These are phyloP conservation scores for Lanmaoa pseudosensibilis DNA, from an alignment of 768 basidiomycete species.

Conservation along the genomic window DNA sequence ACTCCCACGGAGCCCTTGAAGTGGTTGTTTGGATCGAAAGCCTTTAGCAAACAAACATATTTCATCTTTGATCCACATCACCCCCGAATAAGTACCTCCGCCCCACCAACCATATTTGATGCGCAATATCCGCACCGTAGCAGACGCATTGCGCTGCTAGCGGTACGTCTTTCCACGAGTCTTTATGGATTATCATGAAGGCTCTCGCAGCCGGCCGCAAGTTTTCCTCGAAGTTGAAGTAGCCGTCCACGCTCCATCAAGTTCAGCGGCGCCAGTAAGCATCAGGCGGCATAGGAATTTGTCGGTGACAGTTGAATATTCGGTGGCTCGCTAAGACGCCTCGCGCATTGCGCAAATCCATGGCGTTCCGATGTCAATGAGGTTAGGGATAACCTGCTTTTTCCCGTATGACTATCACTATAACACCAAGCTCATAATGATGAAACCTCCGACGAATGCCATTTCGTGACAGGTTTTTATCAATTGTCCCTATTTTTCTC, in stretches of 20 bases:
- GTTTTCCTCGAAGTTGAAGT: slow-evolving; percentile 22
- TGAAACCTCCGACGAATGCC: not conserved
- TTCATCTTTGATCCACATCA: slow-evolving; percentile 17
- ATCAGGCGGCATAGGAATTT: not conserved
- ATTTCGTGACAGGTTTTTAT: slow-evolving; percentile 8
- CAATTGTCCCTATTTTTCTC: slow-evolving; percentile 11
- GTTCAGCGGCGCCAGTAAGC: slow-evolving; percentile 2
- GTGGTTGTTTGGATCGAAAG: slow-evolving; percentile 31
- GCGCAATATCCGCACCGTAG: slow-evolving; percentile 31
- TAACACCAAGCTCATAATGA: slow-evolving; percentile 3
- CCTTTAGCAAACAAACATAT: slow-evolving; percentile 28
- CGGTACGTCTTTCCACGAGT: slow-evolving; percentile 18
- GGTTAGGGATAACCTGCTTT: slow-evolving; percentile 1
- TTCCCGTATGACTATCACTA: not conserved
- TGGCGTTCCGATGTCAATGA: slow-evolving; percentile 8
- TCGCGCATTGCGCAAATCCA: not conserved
- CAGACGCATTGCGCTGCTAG: slow-evolving; percentile 12
- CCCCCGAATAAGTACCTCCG: slow-evolving; percentile 17
- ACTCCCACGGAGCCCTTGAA: not conserved
- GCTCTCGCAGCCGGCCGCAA: slow-evolving; percentile 25
- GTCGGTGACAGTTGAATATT: not conserved
- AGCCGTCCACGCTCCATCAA: slow-evolving; percentile 7
- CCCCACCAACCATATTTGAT: slow-evolving; percentile 13
- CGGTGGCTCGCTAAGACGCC: not conserved
- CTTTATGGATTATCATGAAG: slow-evolving; percentile 12